Conservation (phyloP, 331 rosid genomes). For the Rhamnella rubrinervis region DNA sequence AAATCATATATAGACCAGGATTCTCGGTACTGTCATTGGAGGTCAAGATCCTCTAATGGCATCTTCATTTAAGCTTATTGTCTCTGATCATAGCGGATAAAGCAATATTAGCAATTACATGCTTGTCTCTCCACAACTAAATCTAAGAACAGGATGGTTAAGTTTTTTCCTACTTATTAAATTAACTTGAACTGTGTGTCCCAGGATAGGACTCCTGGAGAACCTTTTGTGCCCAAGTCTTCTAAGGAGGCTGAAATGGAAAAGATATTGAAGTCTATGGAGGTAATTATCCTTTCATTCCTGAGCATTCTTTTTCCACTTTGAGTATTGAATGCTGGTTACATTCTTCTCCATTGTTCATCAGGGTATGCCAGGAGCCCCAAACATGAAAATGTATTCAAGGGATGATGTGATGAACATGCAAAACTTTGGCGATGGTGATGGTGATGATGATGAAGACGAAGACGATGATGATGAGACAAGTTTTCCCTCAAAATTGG, state of each 20-base stretch:
- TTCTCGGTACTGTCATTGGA: too few relatives aligned
- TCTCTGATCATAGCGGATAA: background rate
- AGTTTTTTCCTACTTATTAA: background rate
- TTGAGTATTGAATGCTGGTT: slow-evolving; percentile 13
- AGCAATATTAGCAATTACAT: background rate
- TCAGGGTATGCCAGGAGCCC: slow-evolving; percentile 99
- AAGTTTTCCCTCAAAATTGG: slow-evolving; percentile 74
- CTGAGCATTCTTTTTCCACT: background rate
- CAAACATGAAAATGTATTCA: slow-evolving; percentile 95
- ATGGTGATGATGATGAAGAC: slow-evolving; percentile 69
- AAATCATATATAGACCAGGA: too few relatives aligned
- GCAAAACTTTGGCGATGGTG: slow-evolving; percentile 62
- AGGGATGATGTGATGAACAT: slow-evolving; percentile 86
- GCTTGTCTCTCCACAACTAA: too few relatives aligned
- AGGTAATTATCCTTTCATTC: slow-evolving; percentile 46
- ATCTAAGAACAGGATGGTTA: background rate
- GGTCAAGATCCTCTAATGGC: background rate
- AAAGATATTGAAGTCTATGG: slow-evolving; percentile 87
- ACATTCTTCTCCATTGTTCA: slow-evolving; percentile 20
- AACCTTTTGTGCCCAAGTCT: slow-evolving; percentile 79
- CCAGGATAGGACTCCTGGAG: slow-evolving; percentile 87
- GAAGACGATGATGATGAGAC: slow-evolving; percentile 57
- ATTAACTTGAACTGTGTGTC: slow-evolving; percentile 16
- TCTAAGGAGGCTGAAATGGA: slow-evolving; percentile 97
- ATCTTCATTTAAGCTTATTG: background rate